Evolutionary conservation across 176 grass and related monocot genomes (phyloP).

Genomic region (Dactylis glomerata): DNA sequence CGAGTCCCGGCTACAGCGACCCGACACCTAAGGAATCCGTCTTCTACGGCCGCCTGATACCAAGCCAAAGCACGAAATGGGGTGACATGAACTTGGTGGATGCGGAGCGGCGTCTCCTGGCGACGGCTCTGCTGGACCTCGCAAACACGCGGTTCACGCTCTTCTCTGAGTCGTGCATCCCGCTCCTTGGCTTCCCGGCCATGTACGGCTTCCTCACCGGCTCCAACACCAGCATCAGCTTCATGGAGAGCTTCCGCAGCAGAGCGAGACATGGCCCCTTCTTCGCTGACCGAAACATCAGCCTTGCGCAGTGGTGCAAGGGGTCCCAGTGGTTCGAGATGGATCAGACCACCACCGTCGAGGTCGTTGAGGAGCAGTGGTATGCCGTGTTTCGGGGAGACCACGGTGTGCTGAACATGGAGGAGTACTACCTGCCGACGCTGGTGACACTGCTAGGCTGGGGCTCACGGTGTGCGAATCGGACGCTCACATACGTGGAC

Average conservation of each 20-base stretch:
- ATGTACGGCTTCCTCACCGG: conserved; percentile 33
- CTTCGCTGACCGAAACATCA: conserved; percentile 37
- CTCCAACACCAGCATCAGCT: conserved; percentile 40
- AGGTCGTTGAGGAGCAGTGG: conserved; percentile 34
- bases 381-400: conserved; percentile 3
- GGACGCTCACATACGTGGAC: conserved; percentile 56
- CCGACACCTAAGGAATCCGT: conserved; percentile 36
- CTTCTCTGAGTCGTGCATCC: conserved; percentile 59
- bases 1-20: conserved; percentile 35
- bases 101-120: conserved; percentile 50
- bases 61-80: conserved; percentile 41
- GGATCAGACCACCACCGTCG: conserved; percentile 31
- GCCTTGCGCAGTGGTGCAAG: conserved; percentile 53
- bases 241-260: too few species aligned
- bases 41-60: conserved; percentile 58
- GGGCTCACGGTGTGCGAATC: conserved; percentile 42
- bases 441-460: conserved; percentile 38
- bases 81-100: conserved; percentile 43
- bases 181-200: conserved; percentile 32
- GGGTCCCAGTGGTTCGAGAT: conserved; percentile 81
- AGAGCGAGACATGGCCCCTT: conserved; percentile 30
- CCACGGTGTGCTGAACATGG: conserved; percentile 22
- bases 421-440: conserved; percentile 75
- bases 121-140: conserved; percentile 54
- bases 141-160: conserved; percentile 57